Base-by-base conservation (phyloP, 1,284 basidiomycete genomes). In the Tilletiopsis washingtonensis region DNA sequence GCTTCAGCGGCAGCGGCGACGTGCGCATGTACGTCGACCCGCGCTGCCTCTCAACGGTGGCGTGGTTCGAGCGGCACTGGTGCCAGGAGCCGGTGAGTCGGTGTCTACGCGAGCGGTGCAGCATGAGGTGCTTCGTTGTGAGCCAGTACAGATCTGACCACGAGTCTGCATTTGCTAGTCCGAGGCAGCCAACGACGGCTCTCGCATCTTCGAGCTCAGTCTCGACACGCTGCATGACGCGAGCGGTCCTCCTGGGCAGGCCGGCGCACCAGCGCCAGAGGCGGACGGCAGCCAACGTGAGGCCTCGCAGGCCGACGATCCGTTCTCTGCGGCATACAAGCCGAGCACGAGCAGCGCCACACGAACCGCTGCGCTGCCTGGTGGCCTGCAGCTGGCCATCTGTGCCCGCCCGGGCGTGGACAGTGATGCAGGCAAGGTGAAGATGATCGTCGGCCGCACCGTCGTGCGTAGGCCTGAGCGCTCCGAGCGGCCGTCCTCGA, bases 1-100 rank as follows among this genome's bases (percentile, higher is more conserved):
- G 38, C 5, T 29, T 24, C 15, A 47, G 23, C 23, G 25, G 60
- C 19, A 57, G 49, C 17, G 55, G 59, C n/a, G 43, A 51, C 3
- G 51, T 69, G 9, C 49, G 53, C 11, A 50, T 59, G 19, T 61
- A 59, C 32, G 53, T 69, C 34, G 64, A 69, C 39, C 59, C 61
- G 6, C 24, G 47, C 2, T 51, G 55, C 41, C 49, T 26, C 7
- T 52, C 53, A 3, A 70, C 68, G 1, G 42, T 53, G 29, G 56
- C 59, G 25, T 70, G 54, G 50, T 67, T 71, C 32, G 60, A 63
- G 40, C 55, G 61, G 5, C 24, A 61, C 14, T 69, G 70, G 43
- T 62, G 67, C 49, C 9, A 34, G 9, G 29, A 34, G n/a, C n/a
- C n/a, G 29, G 29, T 34, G 29, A 34, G 29, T 9, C 9, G 29